Base-by-base conservation (phyloP, 73 alveolate genomes). In the Tetrahymena borealis region DNA sequence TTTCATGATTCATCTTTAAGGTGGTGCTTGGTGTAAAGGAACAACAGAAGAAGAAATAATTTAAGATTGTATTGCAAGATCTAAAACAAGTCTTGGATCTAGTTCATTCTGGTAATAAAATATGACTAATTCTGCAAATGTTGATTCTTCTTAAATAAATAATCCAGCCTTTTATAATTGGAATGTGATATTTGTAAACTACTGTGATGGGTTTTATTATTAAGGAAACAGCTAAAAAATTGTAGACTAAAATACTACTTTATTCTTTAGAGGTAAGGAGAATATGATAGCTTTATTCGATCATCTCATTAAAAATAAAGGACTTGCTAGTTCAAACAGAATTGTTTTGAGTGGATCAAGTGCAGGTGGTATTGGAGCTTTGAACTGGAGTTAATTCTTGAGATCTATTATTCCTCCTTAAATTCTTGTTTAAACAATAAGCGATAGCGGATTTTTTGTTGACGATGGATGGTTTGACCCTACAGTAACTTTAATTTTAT, bases 11-110 rank as follows among this genome's bases (percentile, higher is more conserved):
- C 91, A 79, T 35, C 91, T 93, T 38, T 33, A 93, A 93, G 95
- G 95, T n/a, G 95, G 95, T 40, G 95, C 93, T 39, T 93, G 95
- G 95, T 79, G 90, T 11, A 90, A 92, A 38, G 95, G 95, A 11
- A 39, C 16, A 18, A 85, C 0, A 33, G 91, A 79, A 12, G 93
- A 79, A 39, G 90, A 91, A 79, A 93, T 92, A 31, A 85, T 39
- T 33, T 39, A 39, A 38, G 39, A 32, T 41, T 91, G 93, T 33
- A 35, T 39, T n/a, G 39, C 92, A 8, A 93, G 95, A 93, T 93
- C 95, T 7, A 39, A 39, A 39, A 39, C 93, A 33, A 77, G 38
- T 39, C 35, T 93, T 4, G 95, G 95, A 6, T 39, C 93, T 39
- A 79, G 93, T 6, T 79, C 37, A 39, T 40, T 31, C 39, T 39